Evolutionary conservation across 352 stramenopile species (phyloP).

Genomic region (Globisporangium echinulatum): DNA sequence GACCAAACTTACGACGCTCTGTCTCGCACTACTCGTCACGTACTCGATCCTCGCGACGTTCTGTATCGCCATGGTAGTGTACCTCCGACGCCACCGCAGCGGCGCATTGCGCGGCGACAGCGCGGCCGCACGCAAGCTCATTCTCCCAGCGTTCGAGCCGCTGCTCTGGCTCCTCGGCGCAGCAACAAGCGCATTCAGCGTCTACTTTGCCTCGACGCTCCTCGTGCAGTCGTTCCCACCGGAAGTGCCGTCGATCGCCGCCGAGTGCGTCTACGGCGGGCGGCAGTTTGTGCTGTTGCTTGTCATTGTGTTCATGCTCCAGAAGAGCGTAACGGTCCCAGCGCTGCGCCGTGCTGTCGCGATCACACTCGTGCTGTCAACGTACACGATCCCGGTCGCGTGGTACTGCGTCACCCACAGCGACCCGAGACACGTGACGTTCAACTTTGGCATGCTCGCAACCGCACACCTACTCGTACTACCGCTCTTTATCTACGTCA

Average conservation of each 20-base stretch:
- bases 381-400: slow-evolving; percentile 36
- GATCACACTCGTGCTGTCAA: slow-evolving; percentile 24
- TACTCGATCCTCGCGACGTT: slow-evolving; percentile 31
- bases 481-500: slow-evolving; percentile 7
- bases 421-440: background rate
- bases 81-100: slow-evolving; percentile 37
- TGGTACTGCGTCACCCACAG: slow-evolving; percentile 18
- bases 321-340: slow-evolving; percentile 12
- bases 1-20: slow-evolving; percentile 23
- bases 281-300: slow-evolving; percentile 40
- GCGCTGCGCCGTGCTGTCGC: slow-evolving; percentile 26
- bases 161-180: slow-evolving; percentile 34
- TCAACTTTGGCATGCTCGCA: background rate
- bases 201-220: slow-evolving; percentile 27
- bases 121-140: slow-evolving; percentile 28
- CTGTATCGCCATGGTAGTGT: slow-evolving; percentile 25
- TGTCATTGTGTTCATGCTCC: slow-evolving; percentile 40
- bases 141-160: slow-evolving; percentile 62
- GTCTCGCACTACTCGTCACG: slow-evolving; percentile 27
- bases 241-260: slow-evolving; percentile 11
- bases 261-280: slow-evolving; percentile 28
- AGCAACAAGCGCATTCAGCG: slow-evolving; percentile 20
- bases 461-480: slow-evolving; percentile 1
- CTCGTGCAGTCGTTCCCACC: slow-evolving; percentile 17
- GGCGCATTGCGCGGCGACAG: slow-evolving; percentile 28